phyloP scores from a whole-genome alignment of 495 filamentous ascomycete species.

The Penicillium manginii region DNA sequence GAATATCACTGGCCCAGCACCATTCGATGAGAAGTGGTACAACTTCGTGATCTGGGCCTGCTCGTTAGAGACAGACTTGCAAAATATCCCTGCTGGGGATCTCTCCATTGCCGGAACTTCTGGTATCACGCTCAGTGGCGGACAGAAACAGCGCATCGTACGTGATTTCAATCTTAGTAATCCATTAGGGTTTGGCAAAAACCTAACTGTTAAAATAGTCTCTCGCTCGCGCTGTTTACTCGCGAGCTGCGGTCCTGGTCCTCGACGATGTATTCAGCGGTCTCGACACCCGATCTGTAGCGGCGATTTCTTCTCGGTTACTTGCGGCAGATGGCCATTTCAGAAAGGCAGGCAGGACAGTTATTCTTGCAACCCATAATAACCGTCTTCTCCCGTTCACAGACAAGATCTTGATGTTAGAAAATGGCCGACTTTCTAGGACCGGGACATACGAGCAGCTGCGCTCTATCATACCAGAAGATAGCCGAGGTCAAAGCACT shows the following conservation, averaged over 20 bases:
- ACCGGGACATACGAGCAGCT: too few relatives aligned
- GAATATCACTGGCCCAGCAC: constrained; percentile 31
- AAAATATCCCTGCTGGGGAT: not conserved
- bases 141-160: not conserved
- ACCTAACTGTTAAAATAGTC: not conserved
- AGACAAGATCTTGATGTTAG: too few relatives aligned
- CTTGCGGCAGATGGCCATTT: too few relatives aligned
- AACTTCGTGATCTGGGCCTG: not conserved
- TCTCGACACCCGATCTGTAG: too few relatives aligned
- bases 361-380: too few relatives aligned
- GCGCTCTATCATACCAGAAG: too few relatives aligned
- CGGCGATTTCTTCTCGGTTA: too few relatives aligned
- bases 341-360: too few relatives aligned
- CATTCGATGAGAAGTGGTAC: not conserved
- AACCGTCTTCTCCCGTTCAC: too few relatives aligned
- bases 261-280: constrained; percentile 18
- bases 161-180: not conserved
- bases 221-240: not conserved
- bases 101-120: not conserved
- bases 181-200: not conserved
- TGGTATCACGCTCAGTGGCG: not conserved
- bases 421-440: too few relatives aligned
- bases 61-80: not conserved
- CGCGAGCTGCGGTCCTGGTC: constrained; percentile 5
- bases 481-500: too few relatives aligned